Conservation (phyloP, 208 protist genomes). For the Porcisia deanei region DNA sequence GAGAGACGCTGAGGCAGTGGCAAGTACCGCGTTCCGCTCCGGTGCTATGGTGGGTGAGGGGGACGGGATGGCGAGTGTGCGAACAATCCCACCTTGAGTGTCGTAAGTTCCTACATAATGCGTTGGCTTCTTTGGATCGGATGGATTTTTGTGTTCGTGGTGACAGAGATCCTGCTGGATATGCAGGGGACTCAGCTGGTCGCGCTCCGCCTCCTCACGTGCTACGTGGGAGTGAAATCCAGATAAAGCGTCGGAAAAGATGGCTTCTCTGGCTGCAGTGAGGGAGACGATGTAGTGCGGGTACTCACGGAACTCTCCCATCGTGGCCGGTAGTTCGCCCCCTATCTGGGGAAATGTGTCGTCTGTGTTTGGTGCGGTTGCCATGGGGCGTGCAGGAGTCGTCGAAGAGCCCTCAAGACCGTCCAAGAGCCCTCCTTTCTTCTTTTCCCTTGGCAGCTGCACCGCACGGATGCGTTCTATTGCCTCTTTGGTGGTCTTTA, state of each 20-base stretch:
- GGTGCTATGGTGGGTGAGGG: conserved; percentile 6
- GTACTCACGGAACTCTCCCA: conserved; percentile 47
- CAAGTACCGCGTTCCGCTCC: conserved; percentile 18
- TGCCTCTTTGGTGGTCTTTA: conserved; percentile 42
- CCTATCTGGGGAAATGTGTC: conserved; percentile 9
- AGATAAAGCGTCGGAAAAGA: conserved; percentile 54
- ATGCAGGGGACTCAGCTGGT: conserved; percentile 14
- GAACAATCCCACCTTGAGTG: not conserved
- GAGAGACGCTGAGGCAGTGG: not conserved
- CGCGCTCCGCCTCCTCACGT: conserved; percentile 35
- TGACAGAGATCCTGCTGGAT: not conserved
- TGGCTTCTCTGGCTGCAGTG: conserved; percentile 33
- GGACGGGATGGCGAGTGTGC: conserved; percentile 7
- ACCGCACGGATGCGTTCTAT: conserved; percentile 38
- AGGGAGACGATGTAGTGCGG: conserved; percentile 46
- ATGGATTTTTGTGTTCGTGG: not conserved
- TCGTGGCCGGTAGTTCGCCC: conserved; percentile 41
- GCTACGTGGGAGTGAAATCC: conserved; percentile 51
- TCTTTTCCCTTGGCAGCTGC: conserved; percentile 19
- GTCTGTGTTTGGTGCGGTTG: not conserved
- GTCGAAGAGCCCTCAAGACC: conserved; percentile 2
- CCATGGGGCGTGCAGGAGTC: conserved; percentile 10
- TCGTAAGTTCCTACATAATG: not conserved
- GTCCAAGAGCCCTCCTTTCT: not conserved
- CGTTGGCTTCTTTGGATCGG: not conserved